These are phyloP conservation scores for Butyriboletus appendiculatus DNA, from an alignment of 1,284 basidiomycete genomes.

Conservation along the genomic window DNA sequence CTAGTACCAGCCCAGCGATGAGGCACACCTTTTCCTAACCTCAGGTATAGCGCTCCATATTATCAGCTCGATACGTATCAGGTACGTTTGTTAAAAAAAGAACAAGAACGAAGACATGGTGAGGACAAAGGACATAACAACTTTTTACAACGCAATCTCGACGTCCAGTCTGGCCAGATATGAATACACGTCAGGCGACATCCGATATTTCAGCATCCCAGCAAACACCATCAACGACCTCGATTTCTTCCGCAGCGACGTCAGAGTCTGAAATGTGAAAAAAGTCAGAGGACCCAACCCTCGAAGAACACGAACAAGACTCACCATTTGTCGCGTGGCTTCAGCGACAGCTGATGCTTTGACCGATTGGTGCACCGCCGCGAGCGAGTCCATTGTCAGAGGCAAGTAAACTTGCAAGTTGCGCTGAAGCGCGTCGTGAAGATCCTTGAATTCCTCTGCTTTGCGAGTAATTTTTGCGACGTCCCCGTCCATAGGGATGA, in stretches of 20 bases:
- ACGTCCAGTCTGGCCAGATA: conserved; percentile 80
- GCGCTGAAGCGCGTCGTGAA: conserved; percentile 85
- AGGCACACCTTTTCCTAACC: conserved; percentile 7
- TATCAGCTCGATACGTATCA: neutral
- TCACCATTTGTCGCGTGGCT: conserved; percentile 69
- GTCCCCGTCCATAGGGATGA: conserved; percentile 89
- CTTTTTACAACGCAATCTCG: conserved; percentile 64
- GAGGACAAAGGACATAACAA: neutral
- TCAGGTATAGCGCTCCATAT: conserved; percentile 1
- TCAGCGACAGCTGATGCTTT: conserved; percentile 78
- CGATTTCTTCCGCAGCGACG: conserved; percentile 68
- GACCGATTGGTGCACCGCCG: conserved; percentile 73
- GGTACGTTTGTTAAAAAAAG: conserved; percentile 21
- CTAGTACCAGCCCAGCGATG: conserved; percentile 43
- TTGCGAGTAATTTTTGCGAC: conserved; percentile 83
- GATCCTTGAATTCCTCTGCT: conserved; percentile 88
- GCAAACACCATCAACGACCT: conserved; percentile 87
- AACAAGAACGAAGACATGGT: neutral
- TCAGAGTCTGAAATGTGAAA: conserved; percentile 53
- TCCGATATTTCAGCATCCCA: conserved; percentile 83
- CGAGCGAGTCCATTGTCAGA: conserved; percentile 93
- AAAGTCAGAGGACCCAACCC: neutral
- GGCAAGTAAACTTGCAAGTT: conserved; percentile 91
- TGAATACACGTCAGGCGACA: conserved; percentile 91
- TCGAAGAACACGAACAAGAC: conserved; percentile 25